Base-by-base conservation (phyloP, 768 basidiomycete species). In the Inosperma sp. region DNA sequence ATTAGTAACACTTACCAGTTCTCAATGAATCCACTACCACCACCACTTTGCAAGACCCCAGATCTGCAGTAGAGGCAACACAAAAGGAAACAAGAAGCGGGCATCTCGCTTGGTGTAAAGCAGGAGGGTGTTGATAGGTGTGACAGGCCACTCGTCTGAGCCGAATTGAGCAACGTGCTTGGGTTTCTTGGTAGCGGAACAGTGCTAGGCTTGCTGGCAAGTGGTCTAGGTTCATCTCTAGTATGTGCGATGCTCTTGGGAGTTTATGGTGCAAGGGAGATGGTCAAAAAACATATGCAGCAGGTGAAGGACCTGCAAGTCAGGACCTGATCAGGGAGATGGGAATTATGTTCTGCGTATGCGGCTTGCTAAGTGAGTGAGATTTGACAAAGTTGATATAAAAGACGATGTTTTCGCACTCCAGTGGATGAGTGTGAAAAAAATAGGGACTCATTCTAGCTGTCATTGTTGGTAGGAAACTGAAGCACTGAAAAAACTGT, bases 181-280 rank as follows among this genome's bases (percentile, higher is more conserved):
- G 76, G 77, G 1, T 73, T 72, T 64, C 59, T 81, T 2, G 80
- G 80, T 8, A 79, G 80, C 23, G 80, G 80, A 2, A 78, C 79
- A 2, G 68, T 75, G 7, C 68, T 72, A 7, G 78, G 79, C 4
- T 58, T 80, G 48, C 63, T 81, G 10, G 76, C 77, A 3, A 78
- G 68, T 42, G 80, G 77, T 5, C 68, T 81, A 7, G 71, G 79
- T 19, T 81, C 79, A 1, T 73, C 74, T 10, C 72, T 78, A 14
- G 74, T 82, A 1, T 80, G 79, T 55, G 79, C 78, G n/a, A 72
- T 79, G 13, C 62, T 82, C 1, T 82, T 82, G 59, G 80, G 80
- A 2, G 77, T 66, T 2, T 82, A 82, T 54, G 80, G 80, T 4
- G 79, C 79, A 5, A 68, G 63, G 19, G 64, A 60, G 8, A 79